Evolutionary conservation across 345 rosid species (phyloP), one percentile per base, ranked within the genome.

Genomic region (Barbarea vulgaris): DNA sequence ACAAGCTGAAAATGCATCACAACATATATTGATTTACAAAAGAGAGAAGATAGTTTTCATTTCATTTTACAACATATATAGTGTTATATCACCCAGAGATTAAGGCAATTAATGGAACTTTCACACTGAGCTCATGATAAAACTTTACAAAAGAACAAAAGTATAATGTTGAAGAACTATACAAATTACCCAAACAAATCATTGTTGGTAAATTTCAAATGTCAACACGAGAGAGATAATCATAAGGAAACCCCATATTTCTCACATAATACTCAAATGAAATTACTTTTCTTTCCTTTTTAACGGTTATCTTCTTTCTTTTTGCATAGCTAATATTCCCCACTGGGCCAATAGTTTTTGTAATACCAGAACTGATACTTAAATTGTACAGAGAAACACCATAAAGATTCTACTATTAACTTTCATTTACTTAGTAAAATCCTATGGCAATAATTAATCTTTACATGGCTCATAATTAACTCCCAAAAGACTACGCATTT

Each of bases 141-240:
- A 70, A 70, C 80, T 77, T 77, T 77, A 55, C 67, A 70, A 55
- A 69, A n/a, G 15, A 61, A 25, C 57, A n/a, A 56, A 67, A 74
- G 39, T 66, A 18, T 33, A 65, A 55, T 15, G 21, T 19, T 42
- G 64, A 73, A 42, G 27, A 64, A 68, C 55, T 69, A 52, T 69
- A 59, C 57, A 46, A 76, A 53, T 76, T 76, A 76, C 75, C 57
- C 70, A 69, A 61, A 52, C 63, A 69, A 76, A 76, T 76, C 58
- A 69, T 76, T 69, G 42, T 53, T 62, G 36, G 80, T 61, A 76
- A 76, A 41, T 61, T 24, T 76, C 69, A 62, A 61, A 69, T 69
- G 75, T 76, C 75, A 76, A 76, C 70, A 53, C 46, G 64, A 60
- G 74, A 57, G 12, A 46, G 60, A 37, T 47, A 59, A 67, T 68